Evolutionary conservation across 2,329 filamentous ascomycete species (phyloP), one percentile per base, ranked within the genome.

Genomic region (Claviceps paspali): DNA sequence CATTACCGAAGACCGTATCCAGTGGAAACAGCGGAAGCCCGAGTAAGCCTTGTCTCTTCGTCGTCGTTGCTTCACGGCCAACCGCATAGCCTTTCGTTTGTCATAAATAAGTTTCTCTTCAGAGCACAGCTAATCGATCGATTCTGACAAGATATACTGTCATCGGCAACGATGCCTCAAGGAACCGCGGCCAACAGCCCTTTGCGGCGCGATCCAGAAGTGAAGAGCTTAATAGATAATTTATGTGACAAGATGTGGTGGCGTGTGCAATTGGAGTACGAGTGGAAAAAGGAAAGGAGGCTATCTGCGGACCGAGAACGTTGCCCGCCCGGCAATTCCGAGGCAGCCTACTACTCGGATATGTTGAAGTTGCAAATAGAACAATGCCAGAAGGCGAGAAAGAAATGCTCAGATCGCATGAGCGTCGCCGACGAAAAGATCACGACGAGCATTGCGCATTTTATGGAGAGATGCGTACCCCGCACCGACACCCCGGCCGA

Each of bases 231-330:
- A 2, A 38, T 45, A 12, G 46, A 51, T 10, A 24, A 47, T 2
- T n/a, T 54, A 6, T 46, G 43, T 17, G 45, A 55, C 6, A 46
- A 46, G 31, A 39, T 46, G 4, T 35, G 36, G 31, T 46, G 42
- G 36, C 47, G 38, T 12, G 42, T 42, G 26, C 40, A 46, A 14
- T 40, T 44, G 31, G 41, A 45, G 6, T 31, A 38, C 3, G 44
- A 47, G 14, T 43, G 43, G 4, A 47, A 41, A 8, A 45, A 36
- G 22, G 41, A 41, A 10, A 45, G 41, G 31, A 49, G 34, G 23
- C 22, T 44, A 6, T 36, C 36, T 10, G 9, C 7, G 12, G 47
- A 49, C 11, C 37, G 44, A 21, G 41, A 43, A 5, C 45, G 45
- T 2, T 44, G 39, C 11, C 33, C 33, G 4, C 34, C 42, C 2